phyloP scores from a whole-genome alignment of 176 grass and related monocot species.

The Elaeis guineensis region DNA sequence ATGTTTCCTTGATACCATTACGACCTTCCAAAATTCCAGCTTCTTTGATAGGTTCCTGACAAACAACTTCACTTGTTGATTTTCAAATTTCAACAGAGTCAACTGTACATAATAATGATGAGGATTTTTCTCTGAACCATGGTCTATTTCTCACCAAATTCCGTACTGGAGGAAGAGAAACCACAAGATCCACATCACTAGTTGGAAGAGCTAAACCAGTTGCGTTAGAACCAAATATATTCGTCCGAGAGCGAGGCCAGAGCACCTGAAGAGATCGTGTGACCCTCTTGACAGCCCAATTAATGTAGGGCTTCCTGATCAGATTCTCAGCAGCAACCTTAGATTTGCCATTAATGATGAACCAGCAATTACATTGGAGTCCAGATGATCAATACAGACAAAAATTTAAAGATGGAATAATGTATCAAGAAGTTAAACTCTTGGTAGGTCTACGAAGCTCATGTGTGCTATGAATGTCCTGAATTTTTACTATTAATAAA shows the following conservation, averaged over 20 bases:
- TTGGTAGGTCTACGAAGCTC: too few species aligned
- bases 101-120: neutral
- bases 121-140: slow-evolving; percentile 3
- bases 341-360: slow-evolving; percentile 25
- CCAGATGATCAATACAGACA: neutral
- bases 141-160: slow-evolving; percentile 67
- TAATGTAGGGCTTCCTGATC: slow-evolving; percentile 73
- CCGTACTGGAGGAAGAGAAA: slow-evolving; percentile 88
- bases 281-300: slow-evolving; percentile 94
- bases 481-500: too few species aligned
- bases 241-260: slow-evolving; percentile 94
- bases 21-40: slow-evolving; percentile 99
- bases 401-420: neutral
- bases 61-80: slow-evolving; percentile 27
- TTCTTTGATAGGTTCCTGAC: slow-evolving; percentile 98
- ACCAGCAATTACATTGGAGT: slow-evolving; percentile 10
- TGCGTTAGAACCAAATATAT: slow-evolving; percentile 87
- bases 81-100: slow-evolving; percentile 4
- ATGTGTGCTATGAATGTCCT: too few species aligned
- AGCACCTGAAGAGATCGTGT: slow-evolving; percentile 80
- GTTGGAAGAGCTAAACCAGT: slow-evolving; percentile 92
- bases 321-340: slow-evolving; percentile 86
- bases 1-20: slow-evolving; percentile 99
- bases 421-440: too few species aligned
- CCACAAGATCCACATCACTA: slow-evolving; percentile 95